Evolutionary conservation across 352 stramenopile species (phyloP), one percentile per base, ranked within the genome.

Genomic region (Phytopythium kandeliae): DNA sequence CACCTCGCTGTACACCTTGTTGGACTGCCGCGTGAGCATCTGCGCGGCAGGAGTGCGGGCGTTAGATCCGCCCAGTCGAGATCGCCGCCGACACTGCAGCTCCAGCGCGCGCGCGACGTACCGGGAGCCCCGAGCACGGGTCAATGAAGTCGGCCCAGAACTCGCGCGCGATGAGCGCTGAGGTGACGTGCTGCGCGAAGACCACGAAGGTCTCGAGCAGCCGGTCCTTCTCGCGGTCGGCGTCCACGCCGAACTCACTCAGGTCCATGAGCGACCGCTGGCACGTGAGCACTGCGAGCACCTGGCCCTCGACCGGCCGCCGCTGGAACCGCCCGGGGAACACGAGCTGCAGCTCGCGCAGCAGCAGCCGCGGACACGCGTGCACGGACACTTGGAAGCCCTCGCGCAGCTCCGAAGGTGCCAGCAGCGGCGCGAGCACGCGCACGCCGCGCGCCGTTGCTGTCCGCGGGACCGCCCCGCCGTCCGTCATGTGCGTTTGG

Each of bases 141-240:
- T 99, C 96, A 66, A 98, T 98, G 64, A 96, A 99, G 74, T 99
- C 96, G 16, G 92, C 93, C 93, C 93, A 99, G 67, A 86, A 97
- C 16, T 88, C 78, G 31, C 68, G 71, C 22, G 65, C 69, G 37
- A 83, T 67, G 22, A 98, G 63, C 47, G 72, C 62, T 12, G 92
- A 63, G 49, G 78, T 91, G 19, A 99, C 65, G 34, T 83, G 66
- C 49, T 94, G 76, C 28, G 92, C 94, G 63, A 98, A 98, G 25
- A 73, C 79, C 30, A 97, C 75, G 60, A 98, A 98, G n/a, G 80
- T 85, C 66, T 98, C 96, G 1, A 98, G 81, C n/a, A 98, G 72
- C 26, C 91, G 75, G 74, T 98, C 94, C 59, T 98, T 98, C 75
- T 98, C 96, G 33, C 67, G 57, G 61, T 98, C 96, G 26, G 97